These are phyloP conservation scores for Melaleuca quinquenervia DNA, from an alignment of 345 rosid species.

Conservation along the genomic window DNA sequence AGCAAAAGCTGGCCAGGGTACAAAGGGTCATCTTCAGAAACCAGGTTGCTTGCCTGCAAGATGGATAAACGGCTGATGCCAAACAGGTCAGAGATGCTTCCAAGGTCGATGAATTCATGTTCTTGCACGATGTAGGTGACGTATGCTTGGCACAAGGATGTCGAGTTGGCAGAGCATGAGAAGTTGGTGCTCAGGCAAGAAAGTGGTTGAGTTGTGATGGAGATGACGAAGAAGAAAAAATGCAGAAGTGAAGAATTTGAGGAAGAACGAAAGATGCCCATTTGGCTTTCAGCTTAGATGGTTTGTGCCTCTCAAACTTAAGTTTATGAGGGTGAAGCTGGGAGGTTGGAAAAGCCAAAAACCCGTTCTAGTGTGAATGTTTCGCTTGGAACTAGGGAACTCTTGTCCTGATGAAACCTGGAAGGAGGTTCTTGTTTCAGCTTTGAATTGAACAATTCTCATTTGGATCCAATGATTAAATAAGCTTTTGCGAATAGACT, in stretches of 20 bases:
- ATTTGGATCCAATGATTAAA: not conserved
- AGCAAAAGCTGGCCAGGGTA: conserved; percentile 39
- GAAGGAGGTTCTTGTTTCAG: conserved; percentile 5
- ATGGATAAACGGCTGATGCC: conserved; percentile 19
- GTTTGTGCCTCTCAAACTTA: not conserved
- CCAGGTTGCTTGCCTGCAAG: conserved; percentile 35
- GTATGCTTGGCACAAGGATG: conserved; percentile 21
- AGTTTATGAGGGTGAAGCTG: not conserved
- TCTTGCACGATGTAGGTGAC: conserved; percentile 23
- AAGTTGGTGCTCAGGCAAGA: conserved; percentile 11
- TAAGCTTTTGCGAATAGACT: not conserved
- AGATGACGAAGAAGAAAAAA: not conserved
- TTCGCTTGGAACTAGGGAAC: not conserved
- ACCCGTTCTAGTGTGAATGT: conserved; percentile 1
- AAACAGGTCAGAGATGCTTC: conserved; percentile 34
- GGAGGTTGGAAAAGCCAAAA: conserved; percentile 6
- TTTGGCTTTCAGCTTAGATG: not conserved
- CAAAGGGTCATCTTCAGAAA: conserved; percentile 26
- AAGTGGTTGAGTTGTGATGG: conserved; percentile 13
- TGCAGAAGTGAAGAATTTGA: not conserved
- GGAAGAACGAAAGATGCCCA: not conserved
- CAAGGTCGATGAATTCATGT: conserved; percentile 26
- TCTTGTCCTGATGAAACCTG: not conserved
- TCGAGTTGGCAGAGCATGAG: conserved; percentile 19
- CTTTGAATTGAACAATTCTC: not conserved